These are phyloP conservation scores for Akanthomyces muscarius DNA, from an alignment of 2,329 filamentous ascomycete genomes.

Conservation along the genomic window DNA sequence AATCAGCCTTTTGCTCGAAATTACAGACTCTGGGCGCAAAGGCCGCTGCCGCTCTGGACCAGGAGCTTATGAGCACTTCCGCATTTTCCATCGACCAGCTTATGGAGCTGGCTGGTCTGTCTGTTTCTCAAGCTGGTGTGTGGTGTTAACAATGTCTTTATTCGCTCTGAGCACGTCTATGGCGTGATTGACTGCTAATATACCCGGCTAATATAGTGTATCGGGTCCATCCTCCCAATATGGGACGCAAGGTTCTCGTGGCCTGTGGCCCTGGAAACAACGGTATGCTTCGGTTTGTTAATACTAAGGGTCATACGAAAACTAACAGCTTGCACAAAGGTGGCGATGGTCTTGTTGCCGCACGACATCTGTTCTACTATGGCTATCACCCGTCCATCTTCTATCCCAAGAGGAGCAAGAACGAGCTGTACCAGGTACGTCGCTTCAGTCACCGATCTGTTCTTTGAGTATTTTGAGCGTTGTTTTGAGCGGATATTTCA, in stretches of 20 bases:
- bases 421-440: slow-evolving; percentile 78
- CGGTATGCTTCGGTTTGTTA: slow-evolving; percentile 38
- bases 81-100: slow-evolving; percentile 94
- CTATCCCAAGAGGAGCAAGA: slow-evolving; percentile 89
- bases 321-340: slow-evolving; percentile 48
- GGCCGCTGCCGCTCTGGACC: slow-evolving; percentile 82
- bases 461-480: background rate
- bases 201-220: slow-evolving; percentile 56
- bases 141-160: background rate
- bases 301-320: background rate
- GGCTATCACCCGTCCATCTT: slow-evolving; percentile 86
- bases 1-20: background rate
- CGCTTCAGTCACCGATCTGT: background rate
- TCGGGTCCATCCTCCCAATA: slow-evolving; percentile 70
- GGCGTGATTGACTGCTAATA: background rate
- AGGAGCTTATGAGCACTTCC: slow-evolving; percentile 84
- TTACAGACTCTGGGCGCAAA: slow-evolving; percentile 82
- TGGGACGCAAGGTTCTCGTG: slow-evolving; percentile 71
- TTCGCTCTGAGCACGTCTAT: background rate
- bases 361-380: slow-evolving; percentile 85
- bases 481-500: background rate
- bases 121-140: slow-evolving; percentile 83
- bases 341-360: slow-evolving; percentile 91
- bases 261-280: slow-evolving; percentile 86
- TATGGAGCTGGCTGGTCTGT: slow-evolving; percentile 93